A percentile compares a stretch with the other conserved stretches of the same genome.
Evolutionary conservation across 2,329 filamentous ascomycete species (phyloP).

Genomic region (Calonectria montana): DNA sequence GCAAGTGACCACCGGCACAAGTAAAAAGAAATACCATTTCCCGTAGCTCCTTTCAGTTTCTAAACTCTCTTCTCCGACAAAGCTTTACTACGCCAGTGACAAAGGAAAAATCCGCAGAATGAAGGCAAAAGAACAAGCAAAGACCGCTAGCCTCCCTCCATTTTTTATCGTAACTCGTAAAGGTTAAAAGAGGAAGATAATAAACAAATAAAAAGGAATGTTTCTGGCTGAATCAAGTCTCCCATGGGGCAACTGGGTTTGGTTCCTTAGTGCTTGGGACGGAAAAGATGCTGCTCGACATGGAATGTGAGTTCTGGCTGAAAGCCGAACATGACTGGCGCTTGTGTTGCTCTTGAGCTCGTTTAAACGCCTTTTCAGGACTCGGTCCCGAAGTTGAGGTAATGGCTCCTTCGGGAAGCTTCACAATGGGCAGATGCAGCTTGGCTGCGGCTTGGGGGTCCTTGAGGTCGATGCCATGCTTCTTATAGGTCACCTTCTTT

Average conservation of each 20-base stretch:
- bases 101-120: slow-evolving; percentile 10
- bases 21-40: not conserved
- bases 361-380: slow-evolving; percentile 57
- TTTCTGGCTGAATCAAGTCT: slow-evolving; percentile 26
- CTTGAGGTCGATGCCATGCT: slow-evolving; percentile 55
- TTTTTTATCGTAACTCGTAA: slow-evolving; percentile 26
- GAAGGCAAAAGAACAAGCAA: slow-evolving; percentile 11
- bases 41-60: not conserved
- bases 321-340: slow-evolving; percentile 42
- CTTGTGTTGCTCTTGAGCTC: slow-evolving; percentile 48
- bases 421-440: slow-evolving; percentile 58
- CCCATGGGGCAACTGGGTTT: slow-evolving; percentile 50
- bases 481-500: slow-evolving; percentile 55
- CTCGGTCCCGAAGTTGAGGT: slow-evolving; percentile 58
- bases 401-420: slow-evolving; percentile 58
- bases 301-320: slow-evolving; percentile 44
- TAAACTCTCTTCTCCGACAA: slow-evolving; percentile 2
- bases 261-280: slow-evolving; percentile 43
- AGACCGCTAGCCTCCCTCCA: not conserved
- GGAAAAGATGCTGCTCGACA: slow-evolving; percentile 51
- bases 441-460: slow-evolving; percentile 59
- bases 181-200: too few species aligned
- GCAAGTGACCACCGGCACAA: not conserved
- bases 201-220: too few species aligned
- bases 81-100: slow-evolving; percentile 22